Conservation (phyloP, 129 eudicot species). For the Tanacetum coccineum region DNA sequence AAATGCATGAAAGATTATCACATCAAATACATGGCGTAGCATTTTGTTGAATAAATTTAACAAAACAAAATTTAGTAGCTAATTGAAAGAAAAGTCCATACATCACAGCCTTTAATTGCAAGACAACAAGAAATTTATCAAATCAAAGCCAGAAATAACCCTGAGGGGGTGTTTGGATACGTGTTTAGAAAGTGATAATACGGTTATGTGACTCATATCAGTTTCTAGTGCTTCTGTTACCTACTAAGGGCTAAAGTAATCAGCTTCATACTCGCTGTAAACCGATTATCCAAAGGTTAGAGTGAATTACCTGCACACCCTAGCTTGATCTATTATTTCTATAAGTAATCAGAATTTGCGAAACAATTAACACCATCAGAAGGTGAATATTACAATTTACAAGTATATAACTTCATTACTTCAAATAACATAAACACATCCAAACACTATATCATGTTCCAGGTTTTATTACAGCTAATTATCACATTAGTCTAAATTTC, state of each 20-base stretch:
- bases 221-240: background rate
- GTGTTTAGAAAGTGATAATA: slow-evolving; percentile 3
- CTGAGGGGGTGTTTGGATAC: background rate
- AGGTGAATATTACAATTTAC: too few species aligned
- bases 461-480: background rate
- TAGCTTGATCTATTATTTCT: too few species aligned
- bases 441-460: too few species aligned
- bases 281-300: background rate
- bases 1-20: slow-evolving; percentile 9
- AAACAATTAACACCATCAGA: too few species aligned
- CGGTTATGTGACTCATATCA: background rate
- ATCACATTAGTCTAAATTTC: background rate
- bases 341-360: too few species aligned
- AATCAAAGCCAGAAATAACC: background rate
- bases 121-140: background rate
- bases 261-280: too few species aligned
- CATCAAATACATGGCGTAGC: background rate
- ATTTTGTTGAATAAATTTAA: background rate
- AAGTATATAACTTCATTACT: too few species aligned
- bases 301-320: too few species aligned
- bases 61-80: background rate
- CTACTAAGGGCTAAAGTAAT: too few species aligned
- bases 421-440: background rate
- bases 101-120: background rate
- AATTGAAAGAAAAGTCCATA: background rate